Evolutionary conservation across 2,329 filamentous ascomycete genomes (phyloP).

Genomic region (Knoxdaviesia capensis): DNA sequence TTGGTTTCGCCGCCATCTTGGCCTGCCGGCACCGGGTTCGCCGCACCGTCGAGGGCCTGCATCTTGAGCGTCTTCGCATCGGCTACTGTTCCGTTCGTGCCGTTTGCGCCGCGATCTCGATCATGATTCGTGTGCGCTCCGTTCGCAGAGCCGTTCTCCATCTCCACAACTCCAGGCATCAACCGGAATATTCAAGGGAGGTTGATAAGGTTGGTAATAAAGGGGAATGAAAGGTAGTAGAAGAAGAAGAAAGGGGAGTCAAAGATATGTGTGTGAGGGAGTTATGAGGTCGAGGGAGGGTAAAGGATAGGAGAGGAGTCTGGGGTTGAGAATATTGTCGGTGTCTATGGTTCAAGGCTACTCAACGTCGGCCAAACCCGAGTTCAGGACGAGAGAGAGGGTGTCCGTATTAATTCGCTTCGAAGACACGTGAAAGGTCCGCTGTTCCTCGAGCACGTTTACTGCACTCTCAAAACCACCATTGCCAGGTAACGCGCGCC

Average conservation of each 20-base stretch:
- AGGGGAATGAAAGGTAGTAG: neutral
- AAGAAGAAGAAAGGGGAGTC: neutral
- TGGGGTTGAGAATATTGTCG: too few species aligned
- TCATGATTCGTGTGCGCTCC: slow-evolving; percentile 35
- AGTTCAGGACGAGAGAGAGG: too few species aligned
- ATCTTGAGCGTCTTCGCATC: slow-evolving; percentile 15
- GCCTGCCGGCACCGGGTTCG: slow-evolving; percentile 3
- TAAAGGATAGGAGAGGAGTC: neutral
- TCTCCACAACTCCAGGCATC: slow-evolving; percentile 33
- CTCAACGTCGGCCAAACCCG: too few species aligned
- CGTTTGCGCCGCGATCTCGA: slow-evolving; percentile 24
- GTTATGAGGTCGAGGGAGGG: neutral
- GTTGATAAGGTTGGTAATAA: neutral
- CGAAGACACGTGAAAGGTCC: too few species aligned
- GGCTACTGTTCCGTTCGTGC: slow-evolving; percentile 18
- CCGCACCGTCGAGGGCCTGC: slow-evolving; percentile 2
- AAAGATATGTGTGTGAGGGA: neutral
- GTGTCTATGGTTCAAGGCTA: too few species aligned
- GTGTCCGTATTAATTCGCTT: too few species aligned
- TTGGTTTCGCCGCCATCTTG: slow-evolving; percentile 5
- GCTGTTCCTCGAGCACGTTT: too few species aligned
- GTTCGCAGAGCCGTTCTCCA: slow-evolving; percentile 33
- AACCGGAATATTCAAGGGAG: slow-evolving; percentile 3
- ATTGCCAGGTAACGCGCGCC: too few species aligned
- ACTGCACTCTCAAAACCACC: too few species aligned